Base-by-base conservation (phyloP, 192 early-diverging fungal species). In the Mortierella claussenii region DNA sequence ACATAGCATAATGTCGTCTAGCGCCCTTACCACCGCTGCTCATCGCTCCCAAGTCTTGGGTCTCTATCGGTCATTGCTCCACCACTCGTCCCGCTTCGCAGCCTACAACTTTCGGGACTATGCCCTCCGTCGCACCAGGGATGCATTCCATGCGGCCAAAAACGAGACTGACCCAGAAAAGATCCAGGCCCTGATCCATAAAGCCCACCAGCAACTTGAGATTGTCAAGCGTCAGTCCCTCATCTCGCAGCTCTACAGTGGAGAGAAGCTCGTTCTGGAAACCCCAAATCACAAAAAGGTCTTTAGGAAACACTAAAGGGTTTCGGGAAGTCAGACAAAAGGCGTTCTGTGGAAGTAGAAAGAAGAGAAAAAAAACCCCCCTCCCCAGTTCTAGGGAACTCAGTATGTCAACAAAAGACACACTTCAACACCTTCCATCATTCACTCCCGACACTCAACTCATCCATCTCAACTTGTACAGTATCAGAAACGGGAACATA, bases 31-130 rank as follows among this genome's bases (percentile, higher is more conserved):
- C 21, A 56, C 64, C 30, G 37, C 69, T 34, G 65, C 82, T 42
- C 73, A 86, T 30, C 82, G 82, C 27, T 51, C 86, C 1, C 83
- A 95, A 55, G 80, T 93, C 27, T 78, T 97, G 7, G 71, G 80
- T 27, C 90, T 96, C 13, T 96, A 95, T 71, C 91, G 92, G 44
- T 81, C 80, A 18, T 86, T 95, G 62, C 85, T 95, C 20, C 89
- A 91, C 47, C 83, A 89, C 43, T 86, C 91, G 5, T 86, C 88
- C 60, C 85, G 82, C 17, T 97, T 94, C 62, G 78, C 88, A 30
- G 84, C 86, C 67, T 95, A 97, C 89, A 96, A 95, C 87, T 97
- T 94, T 80, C 87, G 91, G 52, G 85, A 91, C 69, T 97, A 96
- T 79, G 91, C 93, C 55, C 79, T 89, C 60, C 91, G 94, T 42